phyloP scores from a whole-genome alignment of 805 yeast genomes.

The Ogataea salicorniae region DNA sequence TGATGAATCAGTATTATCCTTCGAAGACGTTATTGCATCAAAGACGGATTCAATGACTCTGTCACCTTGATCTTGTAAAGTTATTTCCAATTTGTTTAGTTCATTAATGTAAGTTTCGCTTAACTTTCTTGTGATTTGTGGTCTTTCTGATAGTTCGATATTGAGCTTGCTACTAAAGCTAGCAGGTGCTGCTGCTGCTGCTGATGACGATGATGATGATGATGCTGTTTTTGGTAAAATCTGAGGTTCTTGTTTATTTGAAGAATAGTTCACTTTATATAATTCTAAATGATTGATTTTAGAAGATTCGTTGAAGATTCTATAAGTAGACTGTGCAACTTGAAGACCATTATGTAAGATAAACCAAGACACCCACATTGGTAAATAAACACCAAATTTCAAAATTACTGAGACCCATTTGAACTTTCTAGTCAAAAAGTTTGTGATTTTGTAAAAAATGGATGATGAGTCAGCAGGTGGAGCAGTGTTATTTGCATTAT shows the following conservation, averaged over 20 bases:
- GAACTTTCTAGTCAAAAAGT: slow-evolving; percentile 28
- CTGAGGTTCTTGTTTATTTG: slow-evolving; percentile 7
- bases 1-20: slow-evolving; percentile 16
- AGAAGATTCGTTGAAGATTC: slow-evolving; percentile 28
- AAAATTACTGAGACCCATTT: slow-evolving; percentile 45
- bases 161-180: neutral
- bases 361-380: slow-evolving; percentile 60
- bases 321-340: slow-evolving; percentile 27
- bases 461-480: neutral
- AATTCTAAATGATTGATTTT: slow-evolving; percentile 20
- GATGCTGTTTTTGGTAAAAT: too few species aligned
- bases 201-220: too few species aligned
- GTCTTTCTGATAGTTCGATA: slow-evolving; percentile 8
- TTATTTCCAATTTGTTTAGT: slow-evolving; percentile 33
- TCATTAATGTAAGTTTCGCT: slow-evolving; percentile 24
- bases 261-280: neutral
- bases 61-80: slow-evolving; percentile 58
- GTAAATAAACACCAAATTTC: slow-evolving; percentile 48
- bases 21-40: slow-evolving; percentile 45
- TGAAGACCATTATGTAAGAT: slow-evolving; percentile 38
- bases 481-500: slow-evolving; percentile 6
- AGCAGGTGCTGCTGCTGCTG: neutral
- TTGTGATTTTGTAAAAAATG: slow-evolving; percentile 2
- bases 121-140: slow-evolving; percentile 20
- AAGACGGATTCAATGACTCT: slow-evolving; percentile 58